These are phyloP conservation scores for Suillus discolor DNA, from an alignment of 768 basidiomycete species.

Conservation along the genomic window DNA sequence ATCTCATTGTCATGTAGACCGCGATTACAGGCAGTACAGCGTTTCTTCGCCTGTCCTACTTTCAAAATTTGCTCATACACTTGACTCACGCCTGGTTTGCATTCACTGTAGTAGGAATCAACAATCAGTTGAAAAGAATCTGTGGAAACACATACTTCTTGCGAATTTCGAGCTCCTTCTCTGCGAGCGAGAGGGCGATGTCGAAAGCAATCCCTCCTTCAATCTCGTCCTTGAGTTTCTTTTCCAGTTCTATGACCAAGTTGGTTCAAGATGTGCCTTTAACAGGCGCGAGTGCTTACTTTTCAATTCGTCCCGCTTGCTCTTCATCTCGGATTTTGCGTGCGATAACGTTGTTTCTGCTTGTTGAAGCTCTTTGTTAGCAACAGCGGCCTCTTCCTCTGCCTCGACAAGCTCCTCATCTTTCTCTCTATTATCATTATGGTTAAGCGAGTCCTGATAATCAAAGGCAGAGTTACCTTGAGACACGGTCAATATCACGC, in stretches of 20 bases:
- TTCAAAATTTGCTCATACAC: constrained; percentile 59
- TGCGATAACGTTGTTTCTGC: constrained; percentile 64
- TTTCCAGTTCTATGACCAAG: constrained; percentile 50
- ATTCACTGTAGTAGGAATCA: constrained; percentile 17
- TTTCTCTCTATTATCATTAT: constrained; percentile 53
- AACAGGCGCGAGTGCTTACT: constrained; percentile 39
- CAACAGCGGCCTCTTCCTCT: constrained; percentile 36
- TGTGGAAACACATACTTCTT: constrained; percentile 21
- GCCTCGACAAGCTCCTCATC: constrained; percentile 56
- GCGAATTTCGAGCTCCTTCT: constrained; percentile 15
- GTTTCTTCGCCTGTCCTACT: constrained; percentile 61
- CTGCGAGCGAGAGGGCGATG: constrained; percentile 47
- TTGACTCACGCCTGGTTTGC: constrained; percentile 38
- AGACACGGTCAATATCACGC: constrained; percentile 60
- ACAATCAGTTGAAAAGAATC: background rate
- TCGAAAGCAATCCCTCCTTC: constrained; percentile 45
- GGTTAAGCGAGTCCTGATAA: background rate
- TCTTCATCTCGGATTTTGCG: constrained; percentile 59
- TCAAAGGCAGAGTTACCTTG: constrained; percentile 47
- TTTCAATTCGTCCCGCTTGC: constrained; percentile 63
- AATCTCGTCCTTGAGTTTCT: constrained; percentile 41
- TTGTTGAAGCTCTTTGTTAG: constrained; percentile 61
- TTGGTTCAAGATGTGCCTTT: constrained; percentile 10
- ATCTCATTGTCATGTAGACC: constrained; percentile 57
- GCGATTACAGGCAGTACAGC: constrained; percentile 79